phyloP scores from a whole-genome alignment of 805 yeast genomes.

The Saccharomycodes ludwigii region DNA sequence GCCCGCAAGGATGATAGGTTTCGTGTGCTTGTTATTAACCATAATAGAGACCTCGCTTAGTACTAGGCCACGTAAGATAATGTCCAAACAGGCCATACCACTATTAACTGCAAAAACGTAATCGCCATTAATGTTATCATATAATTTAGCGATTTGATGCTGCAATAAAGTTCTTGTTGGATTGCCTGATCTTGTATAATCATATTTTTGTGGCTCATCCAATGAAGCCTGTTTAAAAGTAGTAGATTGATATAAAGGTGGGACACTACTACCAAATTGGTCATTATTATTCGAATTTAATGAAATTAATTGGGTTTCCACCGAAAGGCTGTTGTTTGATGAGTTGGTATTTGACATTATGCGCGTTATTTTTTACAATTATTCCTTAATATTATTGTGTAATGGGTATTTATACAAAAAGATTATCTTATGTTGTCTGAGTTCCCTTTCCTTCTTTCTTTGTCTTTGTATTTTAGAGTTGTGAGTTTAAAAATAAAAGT shows the following conservation, averaged over 20 bases:
- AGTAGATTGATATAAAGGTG: slow-evolving; percentile 89
- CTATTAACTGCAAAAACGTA: slow-evolving; percentile 72
- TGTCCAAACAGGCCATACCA: slow-evolving; percentile 91
- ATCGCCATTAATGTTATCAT: slow-evolving; percentile 47
- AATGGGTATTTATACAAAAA: too few species aligned
- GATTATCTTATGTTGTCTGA: too few species aligned
- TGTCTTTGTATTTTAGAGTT: too few species aligned
- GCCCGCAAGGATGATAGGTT: slow-evolving; percentile 83
- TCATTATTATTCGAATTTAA: slow-evolving; percentile 32
- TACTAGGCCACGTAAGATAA: slow-evolving; percentile 54
- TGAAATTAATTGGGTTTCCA: not conserved
- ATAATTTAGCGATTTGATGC: slow-evolving; percentile 57
- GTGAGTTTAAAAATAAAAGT: too few species aligned
- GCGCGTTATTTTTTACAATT: too few species aligned
- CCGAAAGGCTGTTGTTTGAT: slow-evolving; percentile 6
- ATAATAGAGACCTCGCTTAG: slow-evolving; percentile 14
- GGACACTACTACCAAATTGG: slow-evolving; percentile 65
- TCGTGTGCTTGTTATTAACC: not conserved
- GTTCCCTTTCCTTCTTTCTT: too few species aligned
- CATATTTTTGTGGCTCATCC: slow-evolving; percentile 34
- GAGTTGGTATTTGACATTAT: slow-evolving; percentile 8
- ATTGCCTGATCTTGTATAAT: slow-evolving; percentile 85
- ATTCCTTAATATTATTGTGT: too few species aligned
- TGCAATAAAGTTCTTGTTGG: slow-evolving; percentile 82
- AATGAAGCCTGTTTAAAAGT: slow-evolving; percentile 76